Conservation (phyloP, 2,329 filamentous ascomycete genomes). For the Talaromyces sp. region DNA sequence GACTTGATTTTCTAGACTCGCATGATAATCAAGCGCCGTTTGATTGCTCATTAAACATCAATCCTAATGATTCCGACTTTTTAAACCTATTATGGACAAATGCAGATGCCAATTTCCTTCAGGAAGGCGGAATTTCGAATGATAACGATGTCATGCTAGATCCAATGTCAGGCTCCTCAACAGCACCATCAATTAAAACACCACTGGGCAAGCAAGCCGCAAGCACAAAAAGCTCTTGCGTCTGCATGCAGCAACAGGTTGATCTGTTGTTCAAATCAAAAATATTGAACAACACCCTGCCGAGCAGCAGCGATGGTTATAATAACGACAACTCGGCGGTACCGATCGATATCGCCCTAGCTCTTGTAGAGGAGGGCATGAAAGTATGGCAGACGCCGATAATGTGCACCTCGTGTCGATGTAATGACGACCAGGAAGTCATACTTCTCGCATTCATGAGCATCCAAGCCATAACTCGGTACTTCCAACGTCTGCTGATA, state of each 20-base stretch:
- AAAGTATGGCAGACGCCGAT: constrained; percentile 9
- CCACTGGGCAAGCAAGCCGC: neutral
- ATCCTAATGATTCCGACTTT: neutral
- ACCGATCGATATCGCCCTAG: neutral
- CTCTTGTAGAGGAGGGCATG: constrained; percentile 9
- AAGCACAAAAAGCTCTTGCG: neutral
- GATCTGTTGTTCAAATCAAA: constrained; percentile 1
- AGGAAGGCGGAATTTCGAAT: neutral
- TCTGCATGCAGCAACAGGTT: constrained; percentile 5
- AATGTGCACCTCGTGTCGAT: constrained; percentile 5
- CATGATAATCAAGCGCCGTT: neutral
- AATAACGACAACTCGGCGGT: neutral
- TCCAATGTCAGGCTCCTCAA: neutral
- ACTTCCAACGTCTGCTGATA: neutral
- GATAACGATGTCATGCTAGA: neutral
- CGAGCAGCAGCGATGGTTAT: neutral
- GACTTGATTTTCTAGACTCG: neutral
- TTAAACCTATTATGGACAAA: neutral
- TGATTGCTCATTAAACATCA: neutral
- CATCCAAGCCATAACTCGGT: constrained; percentile 1
- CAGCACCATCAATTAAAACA: neutral
- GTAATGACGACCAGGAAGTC: constrained; percentile 9
- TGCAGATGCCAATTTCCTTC: neutral
- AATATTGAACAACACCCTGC: neutral
- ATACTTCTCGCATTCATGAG: constrained; percentile 9